phyloP scores from a whole-genome alignment of 139 green algal species.

The Bryopsis sp. region DNA sequence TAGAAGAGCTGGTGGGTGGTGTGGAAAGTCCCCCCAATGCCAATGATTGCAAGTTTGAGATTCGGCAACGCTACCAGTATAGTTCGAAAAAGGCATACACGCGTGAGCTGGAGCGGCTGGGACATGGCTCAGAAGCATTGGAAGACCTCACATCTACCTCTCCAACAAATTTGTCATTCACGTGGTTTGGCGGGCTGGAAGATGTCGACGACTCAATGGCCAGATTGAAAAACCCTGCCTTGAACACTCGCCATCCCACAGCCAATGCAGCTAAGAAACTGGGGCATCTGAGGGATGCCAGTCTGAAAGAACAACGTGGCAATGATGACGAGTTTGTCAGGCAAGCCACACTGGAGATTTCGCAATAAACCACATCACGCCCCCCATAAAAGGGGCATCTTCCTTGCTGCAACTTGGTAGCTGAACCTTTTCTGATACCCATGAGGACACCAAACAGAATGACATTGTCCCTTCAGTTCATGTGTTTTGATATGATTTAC shows the following conservation, averaged over 20 bases:
- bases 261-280: background rate
- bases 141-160: background rate
- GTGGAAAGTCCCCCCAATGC: constrained; percentile 19
- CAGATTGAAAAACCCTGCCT: background rate
- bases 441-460: no score
- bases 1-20: constrained; percentile 10
- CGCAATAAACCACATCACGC: no score
- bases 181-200: background rate
- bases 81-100: constrained; percentile 15
- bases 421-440: no score
- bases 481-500: no score
- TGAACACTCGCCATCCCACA: background rate
- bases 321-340: constrained; percentile 24
- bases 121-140: constrained; percentile 16
- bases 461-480: no score
- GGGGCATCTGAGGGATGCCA: background rate
- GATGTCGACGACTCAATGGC: background rate
- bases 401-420: no score
- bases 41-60: constrained; percentile 23
- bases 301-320: background rate
- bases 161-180: constrained; percentile 1
- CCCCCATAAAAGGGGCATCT: no score
- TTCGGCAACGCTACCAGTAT: constrained; percentile 23
- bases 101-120: background rate
- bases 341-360: no score